Evolutionary conservation across 345 rosid species (phyloP), one percentile per base, ranked within the genome.

Genomic region (Populus tremula): DNA sequence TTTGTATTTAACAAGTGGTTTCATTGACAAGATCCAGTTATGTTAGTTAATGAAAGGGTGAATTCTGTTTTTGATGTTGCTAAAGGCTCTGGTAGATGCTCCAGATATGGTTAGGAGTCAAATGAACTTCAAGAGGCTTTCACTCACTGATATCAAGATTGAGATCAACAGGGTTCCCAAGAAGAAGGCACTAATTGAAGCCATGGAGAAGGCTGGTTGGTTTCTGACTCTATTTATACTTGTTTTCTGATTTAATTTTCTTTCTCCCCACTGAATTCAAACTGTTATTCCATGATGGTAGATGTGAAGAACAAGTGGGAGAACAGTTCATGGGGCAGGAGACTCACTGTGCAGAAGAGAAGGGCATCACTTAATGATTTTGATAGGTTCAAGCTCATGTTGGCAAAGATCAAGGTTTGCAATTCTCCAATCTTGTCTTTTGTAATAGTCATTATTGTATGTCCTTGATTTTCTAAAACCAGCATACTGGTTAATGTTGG

Each of bases 81-180:
- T 38, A 43, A 62, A 79, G 82, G 82, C 82, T 69, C 67, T 79
- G 5, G 82, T 79, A n/a, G 82, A 79, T 79, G 70, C 82, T 8
- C 82, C 82, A 1, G 78, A 79, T 67, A 79, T 79, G 82, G 82
- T 79, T 25, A 79, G 82, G 74, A 47, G 82, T 56, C 82, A 79
- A 56, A 69, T 80, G 65, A 75, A 80, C 75, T 80, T 75, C 75
- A 80, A 80, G 78, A 74, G 78, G 79, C 75, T 80, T n/a, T 69
- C 79, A 0, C 79, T 80, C 3, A 75, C 82, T 5, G 82, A 75
- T 47, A 69, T 75, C 74, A 79, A 79, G 78, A 78, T 78, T 23
- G 81, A 78, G 39, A 78, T 78, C 69, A 78, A 78, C 20, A 78
- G 82, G 77, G 73, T 73, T 53, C 73, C 82, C 10, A 73, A 73